phyloP scores from a whole-genome alignment of 2,329 filamentous ascomycete genomes.

The Lachnellula subtilissima region DNA sequence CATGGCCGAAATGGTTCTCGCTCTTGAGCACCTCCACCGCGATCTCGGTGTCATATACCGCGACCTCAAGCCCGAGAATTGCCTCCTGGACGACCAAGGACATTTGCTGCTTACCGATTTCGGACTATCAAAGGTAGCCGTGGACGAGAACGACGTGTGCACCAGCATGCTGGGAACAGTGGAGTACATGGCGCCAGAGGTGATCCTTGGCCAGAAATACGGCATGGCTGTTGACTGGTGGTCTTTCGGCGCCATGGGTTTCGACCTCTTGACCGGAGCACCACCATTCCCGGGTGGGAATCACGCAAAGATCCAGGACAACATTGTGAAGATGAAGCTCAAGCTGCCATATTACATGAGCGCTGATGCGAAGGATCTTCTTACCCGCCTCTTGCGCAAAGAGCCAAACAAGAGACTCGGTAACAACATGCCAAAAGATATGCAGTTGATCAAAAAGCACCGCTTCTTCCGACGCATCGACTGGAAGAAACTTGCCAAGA shows the following conservation, averaged over 20 bases:
- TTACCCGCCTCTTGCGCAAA: slow-evolving; percentile 85
- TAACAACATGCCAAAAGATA: slow-evolving; percentile 81
- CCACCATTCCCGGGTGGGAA: slow-evolving; percentile 90
- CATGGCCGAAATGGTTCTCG: slow-evolving; percentile 96
- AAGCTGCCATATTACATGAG: slow-evolving; percentile 84
- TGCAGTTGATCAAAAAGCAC: slow-evolving; percentile 81
- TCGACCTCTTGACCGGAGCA: slow-evolving; percentile 85
- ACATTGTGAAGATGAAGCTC: slow-evolving; percentile 91
- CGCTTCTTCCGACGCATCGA: slow-evolving; percentile 97
- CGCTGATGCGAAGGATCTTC: slow-evolving; percentile 87
- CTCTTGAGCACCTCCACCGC: slow-evolving; percentile 86
- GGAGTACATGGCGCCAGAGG: slow-evolving; percentile 98
- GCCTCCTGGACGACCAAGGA: slow-evolving; percentile 83
- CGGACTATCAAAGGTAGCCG: slow-evolving; percentile 88
- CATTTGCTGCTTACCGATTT: slow-evolving; percentile 96
- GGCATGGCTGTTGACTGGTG: slow-evolving; percentile 98
- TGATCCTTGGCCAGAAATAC: slow-evolving; percentile 82
- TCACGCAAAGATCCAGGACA: slow-evolving; percentile 90
- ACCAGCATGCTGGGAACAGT: slow-evolving; percentile 91
- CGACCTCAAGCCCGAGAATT: slow-evolving; percentile 97
- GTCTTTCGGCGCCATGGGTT: slow-evolving; percentile 90
- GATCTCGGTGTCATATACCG: slow-evolving; percentile 93
- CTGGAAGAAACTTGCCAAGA: slow-evolving; percentile 79
- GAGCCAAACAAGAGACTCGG: slow-evolving; percentile 89
- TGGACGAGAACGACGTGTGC: slow-evolving; percentile 66